phyloP scores from a whole-genome alignment of 352 stramenopile genomes.

The Globisporangium irregulare region DNA sequence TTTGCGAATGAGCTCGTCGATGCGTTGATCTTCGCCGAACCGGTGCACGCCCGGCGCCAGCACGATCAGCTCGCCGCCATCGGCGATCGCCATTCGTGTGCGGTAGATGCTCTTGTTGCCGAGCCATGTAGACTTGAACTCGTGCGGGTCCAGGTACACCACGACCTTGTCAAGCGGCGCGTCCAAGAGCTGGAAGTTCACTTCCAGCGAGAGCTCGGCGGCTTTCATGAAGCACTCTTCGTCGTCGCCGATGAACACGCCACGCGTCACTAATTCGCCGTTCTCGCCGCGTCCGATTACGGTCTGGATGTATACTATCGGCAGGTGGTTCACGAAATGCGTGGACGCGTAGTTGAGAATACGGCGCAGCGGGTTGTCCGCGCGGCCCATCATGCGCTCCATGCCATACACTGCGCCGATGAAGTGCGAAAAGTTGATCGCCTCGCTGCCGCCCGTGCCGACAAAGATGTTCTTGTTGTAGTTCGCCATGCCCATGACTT shows the following conservation, averaged over 20 bases:
- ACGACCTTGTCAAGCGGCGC: constrained; percentile 92
- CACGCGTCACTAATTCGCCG: constrained; percentile 75
- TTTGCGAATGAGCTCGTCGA: constrained; percentile 95
- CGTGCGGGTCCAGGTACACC: constrained; percentile 94
- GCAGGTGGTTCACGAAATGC: constrained; percentile 87
- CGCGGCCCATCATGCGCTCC: constrained; percentile 97
- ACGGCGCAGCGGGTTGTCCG: constrained; percentile 93
- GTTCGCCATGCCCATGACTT: constrained; percentile 99
- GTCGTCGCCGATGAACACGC: constrained; percentile 96
- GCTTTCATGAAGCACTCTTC: constrained; percentile 95
- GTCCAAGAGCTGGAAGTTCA: constrained; percentile 96
- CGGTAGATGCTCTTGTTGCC: constrained; percentile 98
- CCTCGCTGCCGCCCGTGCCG: constrained; percentile 90
- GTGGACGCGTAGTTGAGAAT: constrained; percentile 96
- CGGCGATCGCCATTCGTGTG: constrained; percentile 96
- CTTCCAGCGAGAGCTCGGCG: constrained; percentile 91
- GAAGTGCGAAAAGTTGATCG: constrained; percentile 98
- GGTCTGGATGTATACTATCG: constrained; percentile 95
- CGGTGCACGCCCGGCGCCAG: constrained; percentile 91
- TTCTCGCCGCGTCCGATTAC: constrained; percentile 86
- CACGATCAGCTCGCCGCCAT: constrained; percentile 94
- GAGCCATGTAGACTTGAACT: constrained; percentile 98
- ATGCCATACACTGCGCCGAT: constrained; percentile 98
- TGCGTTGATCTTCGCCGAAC: constrained; percentile 94
- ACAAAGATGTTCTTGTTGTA: constrained; percentile 99